Conservation (phyloP, 768 basidiomycete genomes). For the Rhizopogon vulgaris region DNA sequence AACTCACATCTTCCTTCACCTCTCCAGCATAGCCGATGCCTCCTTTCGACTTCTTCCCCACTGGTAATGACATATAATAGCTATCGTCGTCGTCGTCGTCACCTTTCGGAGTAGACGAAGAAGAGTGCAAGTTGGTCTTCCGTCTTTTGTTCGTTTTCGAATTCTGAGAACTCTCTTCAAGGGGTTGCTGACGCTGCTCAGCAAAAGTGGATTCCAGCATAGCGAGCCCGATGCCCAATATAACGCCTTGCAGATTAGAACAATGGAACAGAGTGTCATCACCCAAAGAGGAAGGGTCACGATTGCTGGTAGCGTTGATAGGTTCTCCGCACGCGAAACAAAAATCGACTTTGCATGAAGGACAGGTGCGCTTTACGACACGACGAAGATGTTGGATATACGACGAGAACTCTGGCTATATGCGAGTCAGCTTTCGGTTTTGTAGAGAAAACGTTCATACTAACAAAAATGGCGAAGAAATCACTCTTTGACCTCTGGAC, state of each 20-base stretch:
- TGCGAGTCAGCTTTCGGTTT: constrained; percentile 5
- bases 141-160: constrained; percentile 34
- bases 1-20: constrained; percentile 76
- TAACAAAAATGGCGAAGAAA: constrained; percentile 80
- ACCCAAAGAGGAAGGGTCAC: constrained; percentile 34
- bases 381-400: constrained; percentile 62
- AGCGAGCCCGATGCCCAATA: constrained; percentile 84
- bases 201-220: constrained; percentile 76
- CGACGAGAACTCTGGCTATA: constrained; percentile 62
- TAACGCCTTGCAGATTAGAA: constrained; percentile 80
- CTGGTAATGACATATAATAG: constrained; percentile 34
- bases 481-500: constrained; percentile 62
- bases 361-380: constrained; percentile 57
- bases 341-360: constrained; percentile 50
- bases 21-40: constrained; percentile 88
- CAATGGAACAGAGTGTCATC: constrained; percentile 80
- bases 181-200: constrained; percentile 39
- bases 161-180: constrained; percentile 21
- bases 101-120: constrained; percentile 18
- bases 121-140: constrained; percentile 28
- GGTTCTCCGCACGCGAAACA: constrained; percentile 78
- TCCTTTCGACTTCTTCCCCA: constrained; percentile 64
- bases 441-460: constrained; percentile 21
- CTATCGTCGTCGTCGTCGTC: constrained; percentile 53
- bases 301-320: constrained; percentile 38